Percentiles rank a stretch among this genome's conserved stretches.
Conservation (phyloP, 179 eudicot genomes). For the Patellifolia procumbens region DNA sequence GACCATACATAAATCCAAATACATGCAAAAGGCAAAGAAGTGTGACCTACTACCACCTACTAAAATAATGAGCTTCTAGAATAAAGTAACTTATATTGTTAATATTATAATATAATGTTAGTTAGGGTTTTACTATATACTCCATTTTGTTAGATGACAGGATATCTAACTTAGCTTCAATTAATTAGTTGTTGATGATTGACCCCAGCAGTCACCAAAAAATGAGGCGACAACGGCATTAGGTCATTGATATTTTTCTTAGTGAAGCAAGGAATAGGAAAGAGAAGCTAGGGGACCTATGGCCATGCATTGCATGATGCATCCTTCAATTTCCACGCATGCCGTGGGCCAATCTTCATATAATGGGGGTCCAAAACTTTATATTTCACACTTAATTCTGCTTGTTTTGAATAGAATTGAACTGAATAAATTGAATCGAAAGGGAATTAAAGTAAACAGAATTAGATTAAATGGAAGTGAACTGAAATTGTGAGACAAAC, state of each 20-base stretch:
- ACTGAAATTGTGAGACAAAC: too few relatives aligned
- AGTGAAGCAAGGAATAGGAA: background rate
- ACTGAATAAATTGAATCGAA: too few relatives aligned
- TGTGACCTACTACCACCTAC: slow-evolving; percentile 21
- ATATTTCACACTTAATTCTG: too few relatives aligned
- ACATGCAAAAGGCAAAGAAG: slow-evolving; percentile 20
- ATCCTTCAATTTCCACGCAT: background rate
- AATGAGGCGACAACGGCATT: slow-evolving; percentile 15
- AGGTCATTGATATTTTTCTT: background rate
- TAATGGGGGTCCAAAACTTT: too few relatives aligned
- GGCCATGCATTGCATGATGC: background rate
- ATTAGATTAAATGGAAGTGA: too few relatives aligned
- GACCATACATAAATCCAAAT: background rate
- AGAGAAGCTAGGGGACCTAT: background rate
- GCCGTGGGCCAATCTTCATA: background rate
- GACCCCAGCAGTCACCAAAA: background rate
- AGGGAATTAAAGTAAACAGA: too few relatives aligned
- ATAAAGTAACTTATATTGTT: slow-evolving; percentile 3
- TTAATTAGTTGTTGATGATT: slow-evolving; percentile 21
- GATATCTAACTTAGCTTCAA: slow-evolving; percentile 19
- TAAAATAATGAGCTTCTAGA: slow-evolving; percentile 23
- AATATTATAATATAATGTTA: background rate
- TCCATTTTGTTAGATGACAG: slow-evolving; percentile 12
- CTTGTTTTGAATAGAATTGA: too few relatives aligned
- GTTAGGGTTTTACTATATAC: slow-evolving; percentile 13